A percentile compares a stretch with the other conserved stretches of the same genome.
These are phyloP conservation scores for Rhazya stricta DNA, from an alignment of 257 asterid genomes.

Conservation along the genomic window DNA sequence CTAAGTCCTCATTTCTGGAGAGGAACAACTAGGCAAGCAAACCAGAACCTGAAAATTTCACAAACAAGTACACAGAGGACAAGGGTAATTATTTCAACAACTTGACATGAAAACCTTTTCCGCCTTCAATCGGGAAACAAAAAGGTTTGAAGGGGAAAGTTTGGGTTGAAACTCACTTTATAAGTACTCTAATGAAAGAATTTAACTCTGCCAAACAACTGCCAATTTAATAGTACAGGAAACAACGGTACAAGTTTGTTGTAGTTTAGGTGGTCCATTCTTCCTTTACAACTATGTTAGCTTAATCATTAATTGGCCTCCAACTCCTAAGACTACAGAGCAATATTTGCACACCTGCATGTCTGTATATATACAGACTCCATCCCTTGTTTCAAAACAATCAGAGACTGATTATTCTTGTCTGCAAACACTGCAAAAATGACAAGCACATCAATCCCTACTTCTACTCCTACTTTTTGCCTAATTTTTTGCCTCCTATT, in stretches of 20 bases:
- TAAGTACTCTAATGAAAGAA: background rate
- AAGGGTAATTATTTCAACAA: background rate
- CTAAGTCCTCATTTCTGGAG: background rate
- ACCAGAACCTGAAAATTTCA: background rate
- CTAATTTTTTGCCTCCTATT: conserved; percentile 18
- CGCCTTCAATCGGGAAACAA: background rate
- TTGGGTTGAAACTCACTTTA: background rate
- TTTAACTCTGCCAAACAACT: conserved; percentile 4
- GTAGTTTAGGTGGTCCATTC: conserved; percentile 4
- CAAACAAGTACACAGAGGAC: background rate
- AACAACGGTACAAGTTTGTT: conserved; percentile 1
- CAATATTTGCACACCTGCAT: conserved; percentile 1
- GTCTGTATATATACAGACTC: conserved; percentile 5
- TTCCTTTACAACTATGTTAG: conserved; percentile 26
- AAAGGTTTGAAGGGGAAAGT: background rate
- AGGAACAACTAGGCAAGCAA: background rate
- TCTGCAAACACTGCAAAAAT: conserved; percentile 8
- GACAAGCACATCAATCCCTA: conserved; percentile 6
- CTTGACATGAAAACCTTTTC: background rate
- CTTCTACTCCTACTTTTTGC: background rate
- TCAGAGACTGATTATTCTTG: background rate
- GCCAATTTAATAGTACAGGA: conserved; percentile 9
- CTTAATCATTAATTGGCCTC: conserved; percentile 16
- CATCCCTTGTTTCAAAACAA: background rate
- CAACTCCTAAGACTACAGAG: background rate